Evolutionary conservation across 345 rosid species (phyloP).

Genomic region (Populus davidiana): DNA sequence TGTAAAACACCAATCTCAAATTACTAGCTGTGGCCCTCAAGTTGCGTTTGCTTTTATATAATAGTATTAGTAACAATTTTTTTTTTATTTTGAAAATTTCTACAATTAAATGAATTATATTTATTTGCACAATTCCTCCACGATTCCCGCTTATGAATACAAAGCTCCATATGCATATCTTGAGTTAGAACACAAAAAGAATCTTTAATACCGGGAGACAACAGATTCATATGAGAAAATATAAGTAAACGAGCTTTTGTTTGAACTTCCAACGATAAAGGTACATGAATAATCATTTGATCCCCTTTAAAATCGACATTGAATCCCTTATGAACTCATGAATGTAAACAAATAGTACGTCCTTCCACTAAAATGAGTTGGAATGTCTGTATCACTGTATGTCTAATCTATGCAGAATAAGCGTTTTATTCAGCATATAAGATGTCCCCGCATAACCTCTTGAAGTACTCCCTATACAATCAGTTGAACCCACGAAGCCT

Average conservation of each 20-base stretch:
- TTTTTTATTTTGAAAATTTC: not conserved
- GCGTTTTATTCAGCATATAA: not conserved
- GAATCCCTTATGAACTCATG: slow-evolving; percentile 23
- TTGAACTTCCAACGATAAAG: slow-evolving; percentile 17
- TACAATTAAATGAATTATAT: not conserved
- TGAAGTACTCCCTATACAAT: too few relatives aligned
- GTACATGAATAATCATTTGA: slow-evolving; percentile 25
- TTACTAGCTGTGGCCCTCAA: too few relatives aligned
- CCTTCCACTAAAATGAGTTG: not conserved
- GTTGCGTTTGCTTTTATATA: not conserved
- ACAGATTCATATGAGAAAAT: slow-evolving; percentile 8
- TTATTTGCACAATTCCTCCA: not conserved
- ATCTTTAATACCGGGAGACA: not conserved
- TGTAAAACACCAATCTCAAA: too few relatives aligned
- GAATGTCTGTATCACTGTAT: not conserved
- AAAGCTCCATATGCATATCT: not conserved
- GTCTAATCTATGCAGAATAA: not conserved
- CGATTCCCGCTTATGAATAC: not conserved
- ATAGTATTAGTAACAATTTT: too few relatives aligned
- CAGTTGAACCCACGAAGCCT: too few relatives aligned
- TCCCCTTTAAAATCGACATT: slow-evolving; percentile 18
- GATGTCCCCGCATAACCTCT: too few relatives aligned
- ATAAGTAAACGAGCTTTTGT: slow-evolving; percentile 15
- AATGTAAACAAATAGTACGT: slow-evolving; percentile 18
- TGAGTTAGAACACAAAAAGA: not conserved